Percentiles rank a stretch among this genome's conserved stretches.
Conservation (phyloP, 352 stramenopile genomes). For the Phytophthora fragariaefolia region DNA sequence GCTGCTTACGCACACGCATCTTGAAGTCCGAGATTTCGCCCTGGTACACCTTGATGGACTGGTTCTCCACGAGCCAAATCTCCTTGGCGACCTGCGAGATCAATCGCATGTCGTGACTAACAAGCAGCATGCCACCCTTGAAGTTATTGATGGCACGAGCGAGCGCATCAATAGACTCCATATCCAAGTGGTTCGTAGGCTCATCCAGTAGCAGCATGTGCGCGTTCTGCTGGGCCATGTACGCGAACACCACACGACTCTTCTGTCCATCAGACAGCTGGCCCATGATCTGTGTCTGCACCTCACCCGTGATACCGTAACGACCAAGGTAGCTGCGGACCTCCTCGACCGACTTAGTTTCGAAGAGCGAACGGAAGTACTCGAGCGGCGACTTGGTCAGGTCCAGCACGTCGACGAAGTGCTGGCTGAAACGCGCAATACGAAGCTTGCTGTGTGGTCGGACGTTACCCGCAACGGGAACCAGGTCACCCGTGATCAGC, state of each 20-base stretch:
- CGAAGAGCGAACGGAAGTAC: conserved; percentile 96
- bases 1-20: conserved; percentile 88
- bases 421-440: conserved; percentile 97
- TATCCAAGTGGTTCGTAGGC: conserved; percentile 92
- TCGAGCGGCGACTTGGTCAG: conserved; percentile 95
- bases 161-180: conserved; percentile 97
- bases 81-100: conserved; percentile 99
- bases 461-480: conserved; percentile 94
- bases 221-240: conserved; percentile 97
- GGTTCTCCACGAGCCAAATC: conserved; percentile 99
- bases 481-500: conserved; percentile 96
- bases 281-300: conserved; percentile 97
- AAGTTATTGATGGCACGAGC: conserved; percentile 98
- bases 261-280: conserved; percentile 98
- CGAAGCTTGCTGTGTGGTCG: conserved; percentile 96
- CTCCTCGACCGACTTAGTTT: conserved; percentile 94
- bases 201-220: conserved; percentile 96
- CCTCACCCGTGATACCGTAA: conserved; percentile 96
- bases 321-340: conserved; percentile 96
- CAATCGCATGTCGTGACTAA: conserved; percentile 99
- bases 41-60: conserved; percentile 95
- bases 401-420: conserved; percentile 99
- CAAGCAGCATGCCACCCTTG: conserved; percentile 96
- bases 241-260: conserved; percentile 97
- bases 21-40: conserved; percentile 99